phyloP scores from a whole-genome alignment of 805 yeast genomes.

The Zygoascus flipseniorum region DNA sequence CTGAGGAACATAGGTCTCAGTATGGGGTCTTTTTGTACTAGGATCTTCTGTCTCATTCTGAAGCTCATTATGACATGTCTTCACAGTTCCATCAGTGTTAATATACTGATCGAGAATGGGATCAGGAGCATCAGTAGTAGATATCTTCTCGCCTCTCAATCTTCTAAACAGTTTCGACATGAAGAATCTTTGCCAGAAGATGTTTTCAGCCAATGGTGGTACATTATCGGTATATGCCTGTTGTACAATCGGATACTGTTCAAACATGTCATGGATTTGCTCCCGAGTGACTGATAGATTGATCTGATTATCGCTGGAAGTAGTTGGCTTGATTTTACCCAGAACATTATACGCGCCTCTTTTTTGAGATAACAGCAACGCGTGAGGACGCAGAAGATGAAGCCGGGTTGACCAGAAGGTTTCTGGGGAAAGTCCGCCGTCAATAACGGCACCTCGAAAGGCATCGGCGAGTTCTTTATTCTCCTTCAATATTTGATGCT shows the following conservation, averaged over 20 bases:
- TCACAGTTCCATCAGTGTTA: constrained; percentile 44
- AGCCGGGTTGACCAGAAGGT: constrained; percentile 85
- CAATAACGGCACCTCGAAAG: constrained; percentile 81
- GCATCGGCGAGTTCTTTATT: constrained; percentile 61
- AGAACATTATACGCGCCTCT: constrained; percentile 90
- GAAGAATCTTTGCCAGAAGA: constrained; percentile 94
- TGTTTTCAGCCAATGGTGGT: constrained; percentile 81
- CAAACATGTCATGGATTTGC: constrained; percentile 80
- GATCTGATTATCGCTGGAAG: constrained; percentile 86
- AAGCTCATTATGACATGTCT: constrained; percentile 18
- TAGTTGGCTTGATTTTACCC: constrained; percentile 89
- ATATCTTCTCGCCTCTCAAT: constrained; percentile 79
- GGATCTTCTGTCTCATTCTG: constrained; percentile 33
- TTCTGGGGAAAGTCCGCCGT: constrained; percentile 57
- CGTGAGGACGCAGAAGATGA: constrained; percentile 74
- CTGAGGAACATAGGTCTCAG: constrained; percentile 44
- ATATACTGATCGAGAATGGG: constrained; percentile 77
- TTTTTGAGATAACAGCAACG: constrained; percentile 74
- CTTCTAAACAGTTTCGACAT: constrained; percentile 81
- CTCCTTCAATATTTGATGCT: constrained; percentile 64
- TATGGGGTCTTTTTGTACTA: constrained; percentile 3
- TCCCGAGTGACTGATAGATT: constrained; percentile 89
- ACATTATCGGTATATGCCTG: constrained; percentile 86
- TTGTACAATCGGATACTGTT: constrained; percentile 85
- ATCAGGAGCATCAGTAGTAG: constrained; percentile 72